Percentiles rank a stretch among this genome's conserved stretches.
phyloP scores from a whole-genome alignment of 2,329 filamentous ascomycete genomes.

The Aspergillus sp. region DNA sequence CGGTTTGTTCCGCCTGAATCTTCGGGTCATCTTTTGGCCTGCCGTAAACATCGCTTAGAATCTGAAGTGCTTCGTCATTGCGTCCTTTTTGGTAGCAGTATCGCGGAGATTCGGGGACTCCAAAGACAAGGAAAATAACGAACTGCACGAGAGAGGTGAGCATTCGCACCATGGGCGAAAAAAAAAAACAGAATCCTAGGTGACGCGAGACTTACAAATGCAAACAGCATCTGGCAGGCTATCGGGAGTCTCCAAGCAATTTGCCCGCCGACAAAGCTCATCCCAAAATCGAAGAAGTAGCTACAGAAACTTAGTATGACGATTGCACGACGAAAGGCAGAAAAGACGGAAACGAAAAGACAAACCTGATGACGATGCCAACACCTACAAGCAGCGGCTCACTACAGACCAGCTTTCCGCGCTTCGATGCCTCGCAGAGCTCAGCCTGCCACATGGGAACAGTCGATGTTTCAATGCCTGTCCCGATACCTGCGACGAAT shows the following conservation, averaged over 20 bases:
- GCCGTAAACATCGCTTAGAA: constrained; percentile 30
- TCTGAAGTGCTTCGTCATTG: constrained; percentile 30
- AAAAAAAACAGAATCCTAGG: not conserved
- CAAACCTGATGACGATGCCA: constrained; percentile 36
- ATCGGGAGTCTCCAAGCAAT: constrained; percentile 51
- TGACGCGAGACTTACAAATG: constrained; percentile 38
- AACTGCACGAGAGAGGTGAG: constrained; percentile 5
- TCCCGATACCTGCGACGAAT: constrained; percentile 52
- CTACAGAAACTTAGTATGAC: not conserved
- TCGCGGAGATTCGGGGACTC: constrained; percentile 40
- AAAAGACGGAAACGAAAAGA: not conserved
- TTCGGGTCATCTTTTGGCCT: constrained; percentile 20
- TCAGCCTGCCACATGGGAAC: constrained; percentile 47
- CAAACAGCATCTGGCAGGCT: constrained; percentile 48
- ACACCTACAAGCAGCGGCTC: constrained; percentile 42
- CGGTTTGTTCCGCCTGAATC: constrained; percentile 31
- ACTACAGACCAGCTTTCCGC: constrained; percentile 44
- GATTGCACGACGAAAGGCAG: not conserved
- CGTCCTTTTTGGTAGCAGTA: constrained; percentile 47
- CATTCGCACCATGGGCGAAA: not conserved
- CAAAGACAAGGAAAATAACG: constrained; percentile 17
- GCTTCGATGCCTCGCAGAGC: constrained; percentile 41
- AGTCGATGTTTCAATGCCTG: constrained; percentile 45
- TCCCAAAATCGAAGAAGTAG: constrained; percentile 35
- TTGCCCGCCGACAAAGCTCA: constrained; percentile 39